Conservation (phyloP, 495 filamentous ascomycete genomes). For the Bacidia rubella region DNA sequence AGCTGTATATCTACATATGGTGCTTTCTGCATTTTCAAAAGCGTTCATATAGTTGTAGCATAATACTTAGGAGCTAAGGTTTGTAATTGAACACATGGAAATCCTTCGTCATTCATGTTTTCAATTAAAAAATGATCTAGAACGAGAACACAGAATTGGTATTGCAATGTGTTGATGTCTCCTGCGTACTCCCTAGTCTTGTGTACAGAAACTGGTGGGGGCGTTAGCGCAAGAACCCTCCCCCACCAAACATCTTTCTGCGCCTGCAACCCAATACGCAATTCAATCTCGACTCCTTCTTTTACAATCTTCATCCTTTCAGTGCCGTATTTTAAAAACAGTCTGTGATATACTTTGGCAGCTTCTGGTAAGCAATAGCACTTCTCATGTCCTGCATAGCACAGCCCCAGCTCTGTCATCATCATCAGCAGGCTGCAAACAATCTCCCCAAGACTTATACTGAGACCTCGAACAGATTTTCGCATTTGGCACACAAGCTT, state of each 20-base stretch:
- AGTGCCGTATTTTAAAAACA: neutral
- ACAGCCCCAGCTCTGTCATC: neutral
- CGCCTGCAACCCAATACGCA: neutral
- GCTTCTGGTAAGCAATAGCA: neutral
- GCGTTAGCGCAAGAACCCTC: neutral
- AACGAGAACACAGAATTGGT: too few relatives aligned
- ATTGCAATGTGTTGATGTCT: too few relatives aligned
- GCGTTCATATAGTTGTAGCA: conserved; percentile 10
- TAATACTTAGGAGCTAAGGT: neutral
- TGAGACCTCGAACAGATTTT: too few relatives aligned
- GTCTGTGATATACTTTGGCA: neutral
- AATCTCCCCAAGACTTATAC: neutral
- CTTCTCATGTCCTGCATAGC: neutral
- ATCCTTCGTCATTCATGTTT: too few relatives aligned
- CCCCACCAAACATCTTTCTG: neutral
- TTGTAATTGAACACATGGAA: too few relatives aligned
- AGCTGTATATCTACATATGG: conserved; percentile 3
- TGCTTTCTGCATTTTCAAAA: conserved; percentile 14
- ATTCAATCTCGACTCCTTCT: neutral
- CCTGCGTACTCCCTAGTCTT: neutral
- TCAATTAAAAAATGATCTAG: too few relatives aligned
- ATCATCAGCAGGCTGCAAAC: neutral
- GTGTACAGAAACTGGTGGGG: neutral
- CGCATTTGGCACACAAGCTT: too few relatives aligned
- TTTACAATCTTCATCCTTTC: neutral